These are phyloP conservation scores for Alternaria burnsii DNA, from an alignment of 2,329 filamentous ascomycete genomes.

Conservation along the genomic window DNA sequence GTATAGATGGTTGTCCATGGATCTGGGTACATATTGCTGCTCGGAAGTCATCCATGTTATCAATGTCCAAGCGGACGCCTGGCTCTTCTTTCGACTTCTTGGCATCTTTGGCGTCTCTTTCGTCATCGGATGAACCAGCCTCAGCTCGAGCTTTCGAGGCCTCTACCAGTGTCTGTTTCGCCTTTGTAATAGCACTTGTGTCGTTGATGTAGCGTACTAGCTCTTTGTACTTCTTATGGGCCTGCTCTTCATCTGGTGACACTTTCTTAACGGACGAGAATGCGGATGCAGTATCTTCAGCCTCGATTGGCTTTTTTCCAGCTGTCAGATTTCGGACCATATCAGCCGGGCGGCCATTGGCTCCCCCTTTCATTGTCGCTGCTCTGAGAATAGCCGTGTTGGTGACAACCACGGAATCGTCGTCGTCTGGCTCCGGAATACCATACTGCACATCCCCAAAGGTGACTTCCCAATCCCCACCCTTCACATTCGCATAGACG, in stretches of 20 bases:
- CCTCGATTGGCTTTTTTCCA: constrained; percentile 46
- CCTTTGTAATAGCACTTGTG: constrained; percentile 42
- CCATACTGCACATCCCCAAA: constrained; percentile 50
- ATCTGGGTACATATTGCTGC: constrained; percentile 61
- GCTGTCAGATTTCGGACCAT: constrained; percentile 52
- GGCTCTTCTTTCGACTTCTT: constrained; percentile 9
- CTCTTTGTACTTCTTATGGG: constrained; percentile 54
- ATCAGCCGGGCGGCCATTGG: constrained; percentile 22
- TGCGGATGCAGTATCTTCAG: constrained; percentile 43
- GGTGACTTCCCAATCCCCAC: constrained; percentile 60
- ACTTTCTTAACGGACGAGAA: constrained; percentile 54
- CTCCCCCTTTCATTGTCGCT: constrained; percentile 38
- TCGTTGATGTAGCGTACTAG: constrained; percentile 49
- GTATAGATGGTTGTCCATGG: constrained; percentile 58
- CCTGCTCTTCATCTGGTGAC: constrained; percentile 56
- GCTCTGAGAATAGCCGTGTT: constrained; percentile 59
- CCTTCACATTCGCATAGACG: constrained; percentile 64
- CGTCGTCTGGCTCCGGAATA: constrained; percentile 45
- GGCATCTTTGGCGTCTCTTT: constrained; percentile 25
- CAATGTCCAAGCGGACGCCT: constrained; percentile 42
- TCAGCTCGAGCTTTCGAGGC: constrained; percentile 36
- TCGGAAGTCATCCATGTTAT: constrained; percentile 54
- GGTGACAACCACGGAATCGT: constrained; percentile 54
- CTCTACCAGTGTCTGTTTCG: constrained; percentile 34
- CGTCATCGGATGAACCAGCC: constrained; percentile 36